Percentiles rank a stretch among this genome's conserved stretches.
phyloP scores from a whole-genome alignment of 139 green algal species.

The Trebouxia sp. region DNA sequence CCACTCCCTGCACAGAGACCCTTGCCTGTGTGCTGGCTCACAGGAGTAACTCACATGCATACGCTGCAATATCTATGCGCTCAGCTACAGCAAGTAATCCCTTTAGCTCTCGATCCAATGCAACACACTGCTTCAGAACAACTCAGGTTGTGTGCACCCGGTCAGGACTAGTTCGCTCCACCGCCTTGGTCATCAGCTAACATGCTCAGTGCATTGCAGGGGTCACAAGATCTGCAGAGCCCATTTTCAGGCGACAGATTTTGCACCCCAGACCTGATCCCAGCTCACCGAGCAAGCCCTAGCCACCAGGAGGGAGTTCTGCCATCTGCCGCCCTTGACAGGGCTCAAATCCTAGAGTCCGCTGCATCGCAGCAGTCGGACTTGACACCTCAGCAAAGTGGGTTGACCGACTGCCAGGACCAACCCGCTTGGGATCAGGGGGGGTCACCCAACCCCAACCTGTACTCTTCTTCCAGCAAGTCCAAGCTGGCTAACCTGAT shows the following conservation, averaged over 20 bases:
- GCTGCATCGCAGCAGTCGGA: neutral
- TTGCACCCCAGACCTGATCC: neutral
- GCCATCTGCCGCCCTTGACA: conserved; percentile 6
- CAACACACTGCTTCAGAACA: no score
- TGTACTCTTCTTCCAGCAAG: conserved; percentile 1
- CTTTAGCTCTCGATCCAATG: no score
- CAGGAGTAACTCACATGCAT: no score
- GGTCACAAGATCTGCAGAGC: conserved; percentile 2
- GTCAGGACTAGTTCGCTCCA: no score
- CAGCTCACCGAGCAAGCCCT: neutral
- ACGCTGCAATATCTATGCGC: no score
- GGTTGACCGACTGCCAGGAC: neutral
- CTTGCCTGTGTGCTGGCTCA: no score
- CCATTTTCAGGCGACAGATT: neutral
- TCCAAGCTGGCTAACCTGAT: conserved; percentile 18
- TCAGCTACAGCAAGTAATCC: no score
- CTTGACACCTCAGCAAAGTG: neutral
- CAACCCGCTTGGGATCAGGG: neutral
- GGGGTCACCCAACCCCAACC: neutral
- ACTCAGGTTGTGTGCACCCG: no score
- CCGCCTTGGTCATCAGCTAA: neutral
- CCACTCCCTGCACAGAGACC: no score
- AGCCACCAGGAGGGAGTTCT: neutral
- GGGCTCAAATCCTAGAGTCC: neutral
- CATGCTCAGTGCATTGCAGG: neutral